These are phyloP conservation scores for Monosporozyma solicola DNA, from an alignment of 805 yeast genomes.

Conservation along the genomic window DNA sequence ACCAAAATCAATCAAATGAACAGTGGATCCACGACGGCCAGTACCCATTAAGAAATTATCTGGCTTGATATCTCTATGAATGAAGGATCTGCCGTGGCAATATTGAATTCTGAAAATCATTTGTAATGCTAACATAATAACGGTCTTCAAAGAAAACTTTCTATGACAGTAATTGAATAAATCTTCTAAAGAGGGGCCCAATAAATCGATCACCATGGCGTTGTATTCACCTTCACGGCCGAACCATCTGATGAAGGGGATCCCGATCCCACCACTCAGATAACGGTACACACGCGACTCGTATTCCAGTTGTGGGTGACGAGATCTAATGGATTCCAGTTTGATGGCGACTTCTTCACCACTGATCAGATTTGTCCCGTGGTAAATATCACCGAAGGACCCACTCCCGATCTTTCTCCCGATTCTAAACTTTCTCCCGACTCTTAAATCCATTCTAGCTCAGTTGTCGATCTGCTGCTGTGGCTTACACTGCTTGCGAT, in stretches of 20 bases:
- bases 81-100: conserved; percentile 90
- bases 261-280: conserved; percentile 93
- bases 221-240: conserved; percentile 96
- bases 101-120: conserved; percentile 90
- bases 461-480: background rate
- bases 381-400: conserved; percentile 93
- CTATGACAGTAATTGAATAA: conserved; percentile 93
- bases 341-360: conserved; percentile 99
- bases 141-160: conserved; percentile 89
- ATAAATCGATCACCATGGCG: conserved; percentile 92
- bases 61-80: conserved; percentile 79
- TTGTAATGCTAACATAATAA: conserved; percentile 87
- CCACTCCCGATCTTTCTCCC: conserved; percentile 97
- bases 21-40: conserved; percentile 92
- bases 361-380: conserved; percentile 86
- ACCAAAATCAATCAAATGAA: conserved; percentile 90
- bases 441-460: conserved; percentile 60
- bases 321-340: conserved; percentile 80
- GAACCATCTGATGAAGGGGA: conserved; percentile 94
- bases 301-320: conserved; percentile 95
- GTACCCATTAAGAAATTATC: conserved; percentile 82
- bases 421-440: conserved; percentile 90
- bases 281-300: conserved; percentile 96
- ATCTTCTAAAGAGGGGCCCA: conserved; percentile 95
- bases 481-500: background rate